These are phyloP conservation scores for Monosporascus sp. DNA, from an alignment of 2,329 filamentous ascomycete species.

Conservation along the genomic window DNA sequence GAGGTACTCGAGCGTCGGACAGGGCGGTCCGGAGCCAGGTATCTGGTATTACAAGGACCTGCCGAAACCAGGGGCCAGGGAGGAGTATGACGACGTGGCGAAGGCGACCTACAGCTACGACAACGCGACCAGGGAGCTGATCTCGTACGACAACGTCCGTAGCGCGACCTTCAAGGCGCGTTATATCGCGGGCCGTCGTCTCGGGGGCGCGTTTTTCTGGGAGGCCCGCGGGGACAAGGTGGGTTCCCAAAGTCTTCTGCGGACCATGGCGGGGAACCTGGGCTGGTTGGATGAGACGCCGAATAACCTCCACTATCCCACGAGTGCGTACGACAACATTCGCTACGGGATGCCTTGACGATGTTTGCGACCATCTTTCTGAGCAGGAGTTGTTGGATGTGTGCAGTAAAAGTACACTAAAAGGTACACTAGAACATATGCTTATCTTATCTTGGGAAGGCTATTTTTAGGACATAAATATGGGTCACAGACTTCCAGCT, in stretches of 20 bases:
- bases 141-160: conserved; percentile 62
- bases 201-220: conserved; percentile 83
- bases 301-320: conserved; percentile 53
- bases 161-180: conserved; percentile 56
- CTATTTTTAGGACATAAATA: too few species aligned
- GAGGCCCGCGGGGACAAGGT: conserved; percentile 64
- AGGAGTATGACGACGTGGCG: conserved; percentile 50
- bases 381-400: too few species aligned
- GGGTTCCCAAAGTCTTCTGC: conserved; percentile 55
- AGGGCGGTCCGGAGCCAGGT: conserved; percentile 54
- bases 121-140: conserved; percentile 48
- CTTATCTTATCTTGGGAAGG: too few species aligned
- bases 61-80: conserved; percentile 53
- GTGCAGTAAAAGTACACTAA: too few species aligned
- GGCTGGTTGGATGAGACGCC: conserved; percentile 41
- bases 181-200: conserved; percentile 53
- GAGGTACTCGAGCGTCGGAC: conserved; percentile 57
- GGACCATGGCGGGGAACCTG: conserved; percentile 42
- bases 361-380: too few species aligned
- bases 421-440: too few species aligned
- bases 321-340: conserved; percentile 55
- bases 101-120: conserved; percentile 70
- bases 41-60: conserved; percentile 62
- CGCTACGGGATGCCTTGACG: conserved; percentile 26
- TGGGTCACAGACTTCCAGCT: too few species aligned